These are phyloP conservation scores for Mucuna pruriens DNA, from an alignment of 306 rosid species.

Conservation along the genomic window DNA sequence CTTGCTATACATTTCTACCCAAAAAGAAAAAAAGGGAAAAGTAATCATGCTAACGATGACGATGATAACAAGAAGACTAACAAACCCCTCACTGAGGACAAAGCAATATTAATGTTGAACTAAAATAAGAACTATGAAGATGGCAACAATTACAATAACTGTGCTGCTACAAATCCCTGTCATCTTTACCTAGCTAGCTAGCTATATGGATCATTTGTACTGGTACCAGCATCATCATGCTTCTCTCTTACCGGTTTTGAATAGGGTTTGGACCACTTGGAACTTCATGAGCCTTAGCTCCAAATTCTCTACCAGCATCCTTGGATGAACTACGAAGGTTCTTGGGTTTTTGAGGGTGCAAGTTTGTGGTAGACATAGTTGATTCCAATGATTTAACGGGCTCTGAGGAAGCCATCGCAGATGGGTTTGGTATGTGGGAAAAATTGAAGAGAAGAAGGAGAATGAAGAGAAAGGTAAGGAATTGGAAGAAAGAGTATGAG, in stretches of 20 bases:
- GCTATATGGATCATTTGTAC: neutral
- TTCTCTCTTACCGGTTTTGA: slow-evolving; percentile 43
- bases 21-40: neutral
- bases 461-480: slow-evolving; percentile 52
- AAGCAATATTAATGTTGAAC: slow-evolving; percentile 48
- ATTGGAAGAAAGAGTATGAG: slow-evolving; percentile 39
- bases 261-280: slow-evolving; percentile 23
- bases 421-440: slow-evolving; percentile 30
- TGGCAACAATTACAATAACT: slow-evolving; percentile 34
- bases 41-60: slow-evolving; percentile 18
- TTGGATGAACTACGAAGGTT: slow-evolving; percentile 15
- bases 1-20: slow-evolving; percentile 62
- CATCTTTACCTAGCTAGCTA: slow-evolving; percentile 36
- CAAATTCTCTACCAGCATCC: slow-evolving; percentile 43
- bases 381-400: slow-evolving; percentile 41
- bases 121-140: slow-evolving; percentile 42
- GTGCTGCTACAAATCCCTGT: slow-evolving; percentile 34
- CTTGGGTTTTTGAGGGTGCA: slow-evolving; percentile 48
- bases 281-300: slow-evolving; percentile 69
- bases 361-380: slow-evolving; percentile 30
- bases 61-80: slow-evolving; percentile 38
- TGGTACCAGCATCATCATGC: neutral
- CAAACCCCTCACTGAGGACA: slow-evolving; percentile 19
- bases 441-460: slow-evolving; percentile 49
- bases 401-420: slow-evolving; percentile 49